Conservation (phyloP, 768 basidiomycete genomes). For the Tylopilus subfusipes region DNA sequence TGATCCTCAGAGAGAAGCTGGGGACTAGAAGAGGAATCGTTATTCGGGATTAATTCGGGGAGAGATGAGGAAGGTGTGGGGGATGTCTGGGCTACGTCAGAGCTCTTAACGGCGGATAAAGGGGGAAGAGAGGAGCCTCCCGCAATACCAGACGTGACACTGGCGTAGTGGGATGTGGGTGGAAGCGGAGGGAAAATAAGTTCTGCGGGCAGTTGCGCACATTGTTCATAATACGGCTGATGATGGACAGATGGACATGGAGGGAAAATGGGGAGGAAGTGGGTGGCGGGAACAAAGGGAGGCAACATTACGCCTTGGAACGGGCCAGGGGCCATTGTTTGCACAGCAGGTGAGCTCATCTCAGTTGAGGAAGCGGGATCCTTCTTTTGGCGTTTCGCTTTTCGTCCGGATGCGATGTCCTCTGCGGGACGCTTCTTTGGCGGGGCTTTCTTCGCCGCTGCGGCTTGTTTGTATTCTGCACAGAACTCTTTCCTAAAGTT, state of each 20-base stretch:
- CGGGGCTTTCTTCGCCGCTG: constrained; percentile 27
- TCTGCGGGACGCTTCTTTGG: constrained; percentile 41
- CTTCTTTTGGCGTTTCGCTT: constrained; percentile 47
- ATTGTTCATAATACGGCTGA: constrained; percentile 71
- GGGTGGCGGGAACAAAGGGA: constrained; percentile 22
- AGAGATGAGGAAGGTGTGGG: constrained; percentile 40
- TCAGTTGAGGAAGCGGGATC: constrained; percentile 22
- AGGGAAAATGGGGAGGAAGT: constrained; percentile 43
- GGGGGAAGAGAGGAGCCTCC: constrained; percentile 19
- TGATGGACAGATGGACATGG: constrained; percentile 59
- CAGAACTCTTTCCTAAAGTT: constrained; percentile 70
- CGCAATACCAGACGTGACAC: constrained; percentile 17
- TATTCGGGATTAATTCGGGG: constrained; percentile 62
- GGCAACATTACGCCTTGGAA: constrained; percentile 20
- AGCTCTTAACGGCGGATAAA: constrained; percentile 23
- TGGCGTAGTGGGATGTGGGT: constrained; percentile 42
- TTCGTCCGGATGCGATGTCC: constrained; percentile 37
- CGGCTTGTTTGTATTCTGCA: constrained; percentile 33
- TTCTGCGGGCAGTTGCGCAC: constrained; percentile 54
- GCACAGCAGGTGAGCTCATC: constrained; percentile 20
- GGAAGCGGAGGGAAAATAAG: constrained; percentile 75
- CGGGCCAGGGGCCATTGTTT: constrained; percentile 19
- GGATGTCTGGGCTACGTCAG: constrained; percentile 25
- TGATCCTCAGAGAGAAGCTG: constrained; percentile 35
- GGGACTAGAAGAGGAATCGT: constrained; percentile 67